Evolutionary conservation across 140 eudicot genomes (phyloP), one percentile per base, ranked within the genome.

Genomic region (Ambrosia hybrid): DNA sequence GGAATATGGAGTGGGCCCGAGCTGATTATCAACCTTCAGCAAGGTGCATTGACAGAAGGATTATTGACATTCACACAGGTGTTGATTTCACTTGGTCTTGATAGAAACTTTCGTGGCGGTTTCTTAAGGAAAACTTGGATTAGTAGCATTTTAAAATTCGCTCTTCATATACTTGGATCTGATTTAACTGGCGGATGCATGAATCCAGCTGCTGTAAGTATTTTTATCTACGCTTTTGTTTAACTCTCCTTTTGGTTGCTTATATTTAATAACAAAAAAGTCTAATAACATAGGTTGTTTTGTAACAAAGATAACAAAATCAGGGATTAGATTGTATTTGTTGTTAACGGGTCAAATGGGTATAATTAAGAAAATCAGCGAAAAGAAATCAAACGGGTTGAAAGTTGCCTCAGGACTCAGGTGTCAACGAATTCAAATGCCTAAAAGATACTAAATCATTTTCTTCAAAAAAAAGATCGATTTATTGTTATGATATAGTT

Each of bases 151-250:
- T 83, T 91, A 65, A 92, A 87, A 84, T 85, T 89, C 39, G 53
- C 90, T 67, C 96, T 92, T 69, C 89, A 89, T 65, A 78, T 89
- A 57, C 92, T 92, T 49, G 96, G 98, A 53, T 85, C 96, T 11
- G 98, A 92, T 82, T 82, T 89, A 33, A 92, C 96, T 0, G 96
- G 98, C 43, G 98, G 98, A 78, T 85, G 90, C 84, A 92, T 92
- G 96, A 92, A 92, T 76, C 98, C 98, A 1, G 98, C 96, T 64
- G 81, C 96, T 39, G 98, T 89, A 87, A 75, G 96, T 52, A 67
- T 57, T 52, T 61, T 15, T 21, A 34, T 21, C 30, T 21, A 21
- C 30, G 30, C 30, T 21, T 21, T 1, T 21, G 34, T 57, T 15
- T 46, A 15, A 4, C 48, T 52, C 72, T 65, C 45, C 15, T 53